Percentiles rank a stretch among this genome's conserved stretches.
These are phyloP conservation scores for Prototheca wickerhamii DNA, from an alignment of 163 green algal genomes.

Conservation along the genomic window DNA sequence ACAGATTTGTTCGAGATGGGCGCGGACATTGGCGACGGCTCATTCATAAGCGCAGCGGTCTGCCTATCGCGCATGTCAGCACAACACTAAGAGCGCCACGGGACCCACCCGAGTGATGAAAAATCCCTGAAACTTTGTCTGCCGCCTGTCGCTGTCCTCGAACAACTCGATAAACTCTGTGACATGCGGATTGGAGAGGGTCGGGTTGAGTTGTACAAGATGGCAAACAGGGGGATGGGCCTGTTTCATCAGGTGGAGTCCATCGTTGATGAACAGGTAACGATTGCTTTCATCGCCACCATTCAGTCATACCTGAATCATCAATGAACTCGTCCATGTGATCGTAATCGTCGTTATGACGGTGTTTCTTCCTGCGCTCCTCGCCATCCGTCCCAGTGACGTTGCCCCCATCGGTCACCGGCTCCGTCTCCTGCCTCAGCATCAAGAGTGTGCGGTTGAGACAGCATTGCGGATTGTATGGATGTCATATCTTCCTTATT, in stretches of 20 bases:
- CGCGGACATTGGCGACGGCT: no score
- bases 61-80: not conserved
- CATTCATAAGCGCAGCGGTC: no score
- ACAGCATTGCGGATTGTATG: not conserved
- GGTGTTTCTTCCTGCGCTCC: not conserved
- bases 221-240: no score
- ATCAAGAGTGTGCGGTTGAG: not conserved
- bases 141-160: not conserved
- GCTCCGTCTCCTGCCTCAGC: not conserved
- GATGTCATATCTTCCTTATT: not conserved
- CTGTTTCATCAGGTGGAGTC: no score
- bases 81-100: no score
- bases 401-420: not conserved
- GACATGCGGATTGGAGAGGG: no score
- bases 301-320: not conserved
- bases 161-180: not conserved
- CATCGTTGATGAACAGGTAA: no score
- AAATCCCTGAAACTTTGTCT: not conserved
- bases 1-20: no score
- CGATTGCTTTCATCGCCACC: not conserved
- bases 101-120: conserved; percentile 1
- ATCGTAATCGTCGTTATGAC: not conserved
- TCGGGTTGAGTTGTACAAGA: no score
- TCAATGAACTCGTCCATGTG: conserved; percentile 3
- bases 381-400: not conserved